phyloP scores from a whole-genome alignment of 441 rosid species.

The Syzygium malaccense region DNA sequence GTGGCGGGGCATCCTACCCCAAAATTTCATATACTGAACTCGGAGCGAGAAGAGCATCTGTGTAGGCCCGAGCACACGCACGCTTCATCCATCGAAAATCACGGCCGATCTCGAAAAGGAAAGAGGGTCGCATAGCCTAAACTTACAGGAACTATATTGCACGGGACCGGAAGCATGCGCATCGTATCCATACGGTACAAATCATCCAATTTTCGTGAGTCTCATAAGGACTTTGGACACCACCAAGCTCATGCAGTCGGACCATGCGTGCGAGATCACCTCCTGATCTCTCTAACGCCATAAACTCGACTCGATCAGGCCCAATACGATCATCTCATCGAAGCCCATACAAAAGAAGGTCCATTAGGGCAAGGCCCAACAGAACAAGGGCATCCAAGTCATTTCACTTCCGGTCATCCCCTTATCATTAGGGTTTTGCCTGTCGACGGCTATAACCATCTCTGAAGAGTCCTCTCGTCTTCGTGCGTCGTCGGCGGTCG shows the following conservation, averaged over 20 bases:
- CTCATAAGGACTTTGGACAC: not conserved
- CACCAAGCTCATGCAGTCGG: not conserved
- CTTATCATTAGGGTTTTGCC: not conserved
- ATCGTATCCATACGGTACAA: not conserved
- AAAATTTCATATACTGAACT: not conserved
- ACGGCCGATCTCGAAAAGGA: not conserved
- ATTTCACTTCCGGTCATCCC: not conserved
- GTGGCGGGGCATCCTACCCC: not conserved
- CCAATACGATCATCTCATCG: not conserved
- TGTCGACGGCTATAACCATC: not conserved
- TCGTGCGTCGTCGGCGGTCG: not conserved
- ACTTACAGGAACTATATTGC: not conserved
- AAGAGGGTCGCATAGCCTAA: not conserved
- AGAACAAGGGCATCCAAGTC: not conserved
- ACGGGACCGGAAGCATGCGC: fast-evolving
- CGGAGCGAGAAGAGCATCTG: not conserved
- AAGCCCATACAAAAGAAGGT: not conserved
- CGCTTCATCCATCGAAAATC: not conserved
- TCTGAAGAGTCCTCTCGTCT: not conserved
- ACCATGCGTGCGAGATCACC: not conserved
- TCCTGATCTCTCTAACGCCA: not conserved
- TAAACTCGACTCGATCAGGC: not conserved
- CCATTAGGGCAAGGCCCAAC: not conserved
- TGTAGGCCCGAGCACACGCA: not conserved
- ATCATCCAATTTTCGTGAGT: not conserved